A percentile compares a stretch with the other conserved stretches of the same genome.
phyloP scores from a whole-genome alignment of 208 protist genomes.

The Crithidia fasciculata region DNA sequence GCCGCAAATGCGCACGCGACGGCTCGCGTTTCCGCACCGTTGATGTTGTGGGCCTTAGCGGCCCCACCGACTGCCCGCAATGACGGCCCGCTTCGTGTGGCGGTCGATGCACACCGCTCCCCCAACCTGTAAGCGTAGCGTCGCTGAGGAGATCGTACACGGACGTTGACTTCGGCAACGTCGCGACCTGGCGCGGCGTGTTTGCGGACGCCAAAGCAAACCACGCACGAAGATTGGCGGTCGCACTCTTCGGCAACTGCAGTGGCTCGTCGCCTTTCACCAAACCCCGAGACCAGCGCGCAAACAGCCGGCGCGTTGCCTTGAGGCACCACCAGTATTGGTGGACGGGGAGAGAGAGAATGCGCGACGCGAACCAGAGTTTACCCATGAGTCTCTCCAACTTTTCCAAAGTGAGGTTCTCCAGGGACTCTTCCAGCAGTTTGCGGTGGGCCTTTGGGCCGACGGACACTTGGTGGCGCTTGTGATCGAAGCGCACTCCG shows the following conservation, averaged over 20 bases:
- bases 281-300: constrained; percentile 19
- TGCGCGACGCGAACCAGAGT: constrained; percentile 26
- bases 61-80: constrained; percentile 15
- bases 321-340: constrained; percentile 32
- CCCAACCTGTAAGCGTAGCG: constrained; percentile 26
- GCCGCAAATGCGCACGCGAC: constrained; percentile 17
- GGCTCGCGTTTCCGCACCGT: constrained; percentile 20
- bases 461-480: not conserved
- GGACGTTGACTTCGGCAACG: not conserved
- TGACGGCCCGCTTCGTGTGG: constrained; percentile 5
- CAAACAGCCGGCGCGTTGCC: constrained; percentile 6
- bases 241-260: constrained; percentile 11
- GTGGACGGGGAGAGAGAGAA: constrained; percentile 13
- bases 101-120: constrained; percentile 29
- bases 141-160: constrained; percentile 32
- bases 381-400: constrained; percentile 24
- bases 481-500: constrained; percentile 15
- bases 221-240: constrained; percentile 7
- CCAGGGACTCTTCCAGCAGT: not conserved
- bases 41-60: constrained; percentile 21
- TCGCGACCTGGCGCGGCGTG: not conserved
- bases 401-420: constrained; percentile 7
- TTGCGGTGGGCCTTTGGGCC: constrained; percentile 19
- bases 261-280: not conserved
- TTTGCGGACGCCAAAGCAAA: not conserved